A percentile compares a stretch with the other conserved stretches of the same genome.
Conservation (phyloP, 2,329 filamentous ascomycete species). For the Emergomyces pasteurianus region DNA sequence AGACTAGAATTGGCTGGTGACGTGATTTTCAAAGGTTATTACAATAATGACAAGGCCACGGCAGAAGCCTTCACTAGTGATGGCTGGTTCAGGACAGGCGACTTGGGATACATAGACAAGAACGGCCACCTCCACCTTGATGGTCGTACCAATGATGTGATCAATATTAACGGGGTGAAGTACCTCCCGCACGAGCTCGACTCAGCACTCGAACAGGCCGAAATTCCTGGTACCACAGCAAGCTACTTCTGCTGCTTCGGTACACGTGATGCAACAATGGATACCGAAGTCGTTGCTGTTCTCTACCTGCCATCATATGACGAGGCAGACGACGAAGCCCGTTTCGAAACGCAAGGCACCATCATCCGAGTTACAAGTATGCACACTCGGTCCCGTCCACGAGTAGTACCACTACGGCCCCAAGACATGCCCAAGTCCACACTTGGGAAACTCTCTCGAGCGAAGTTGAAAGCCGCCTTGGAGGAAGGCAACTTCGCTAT, state of each 20-base stretch:
- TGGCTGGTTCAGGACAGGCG: slow-evolving; percentile 24
- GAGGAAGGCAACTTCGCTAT: slow-evolving; percentile 18
- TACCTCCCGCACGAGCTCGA: slow-evolving; percentile 23
- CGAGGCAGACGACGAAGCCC: slow-evolving; percentile 13
- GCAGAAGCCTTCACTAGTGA: slow-evolving; percentile 18
- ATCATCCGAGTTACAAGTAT: slow-evolving; percentile 14
- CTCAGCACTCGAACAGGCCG: slow-evolving; percentile 21
- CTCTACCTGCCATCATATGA: slow-evolving; percentile 22
- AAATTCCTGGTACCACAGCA: slow-evolving; percentile 15
- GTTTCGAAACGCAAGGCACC: slow-evolving; percentile 13
- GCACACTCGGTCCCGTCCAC: slow-evolving; percentile 14
- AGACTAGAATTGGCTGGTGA: slow-evolving; percentile 16
- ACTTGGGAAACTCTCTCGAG: slow-evolving; percentile 31
- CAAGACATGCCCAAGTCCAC: slow-evolving; percentile 22
- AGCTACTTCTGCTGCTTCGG: slow-evolving; percentile 28
- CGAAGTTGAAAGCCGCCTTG: slow-evolving; percentile 21
- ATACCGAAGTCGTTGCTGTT: slow-evolving; percentile 27
- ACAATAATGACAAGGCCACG: slow-evolving; percentile 20
- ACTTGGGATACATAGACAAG: slow-evolving; percentile 18
- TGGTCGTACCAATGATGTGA: slow-evolving; percentile 30
- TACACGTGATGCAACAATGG: slow-evolving; percentile 11
- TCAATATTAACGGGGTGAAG: slow-evolving; percentile 35
- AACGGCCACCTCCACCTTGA: slow-evolving; percentile 24
- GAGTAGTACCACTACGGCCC: slow-evolving; percentile 18
- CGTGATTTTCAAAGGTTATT: slow-evolving; percentile 20